A percentile compares a stretch with the other conserved stretches of the same genome.
These are phyloP conservation scores for Aspergillus arachidicola DNA, from an alignment of 2,329 filamentous ascomycete species.

Conservation along the genomic window DNA sequence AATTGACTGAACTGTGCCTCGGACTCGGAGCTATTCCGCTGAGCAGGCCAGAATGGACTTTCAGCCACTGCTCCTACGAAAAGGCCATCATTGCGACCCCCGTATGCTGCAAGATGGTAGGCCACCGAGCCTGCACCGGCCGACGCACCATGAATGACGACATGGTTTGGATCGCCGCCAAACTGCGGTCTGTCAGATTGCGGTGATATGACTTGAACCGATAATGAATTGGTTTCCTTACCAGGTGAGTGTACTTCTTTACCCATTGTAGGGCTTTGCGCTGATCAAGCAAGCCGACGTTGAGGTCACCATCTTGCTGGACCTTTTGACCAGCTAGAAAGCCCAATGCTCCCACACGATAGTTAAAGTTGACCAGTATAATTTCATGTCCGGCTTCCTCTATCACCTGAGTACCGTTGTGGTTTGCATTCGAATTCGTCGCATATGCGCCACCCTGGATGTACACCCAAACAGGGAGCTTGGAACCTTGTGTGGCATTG, in stretches of 20 bases:
- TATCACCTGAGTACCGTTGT: slow-evolving; percentile 62
- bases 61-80: slow-evolving; percentile 54
- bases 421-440: slow-evolving; percentile 52
- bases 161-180: slow-evolving; percentile 60
- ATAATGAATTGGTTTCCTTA: not conserved
- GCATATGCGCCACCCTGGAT: slow-evolving; percentile 64
- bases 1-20: slow-evolving; percentile 54
- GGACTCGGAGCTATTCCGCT: slow-evolving; percentile 49
- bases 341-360: slow-evolving; percentile 65
- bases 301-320: slow-evolving; percentile 59
- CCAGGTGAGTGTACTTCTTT: slow-evolving; percentile 55
- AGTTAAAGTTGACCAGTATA: slow-evolving; percentile 72
- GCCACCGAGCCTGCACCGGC: slow-evolving; percentile 63
- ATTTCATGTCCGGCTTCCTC: slow-evolving; percentile 59
- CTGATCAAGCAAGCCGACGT: slow-evolving; percentile 67
- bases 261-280: slow-evolving; percentile 64
- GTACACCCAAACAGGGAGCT: slow-evolving; percentile 63
- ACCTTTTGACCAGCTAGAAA: slow-evolving; percentile 64
- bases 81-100: slow-evolving; percentile 49
- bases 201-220: not conserved
- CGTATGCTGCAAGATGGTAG: slow-evolving; percentile 56
- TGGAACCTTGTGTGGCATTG: slow-evolving; percentile 40
- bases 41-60: slow-evolving; percentile 51
- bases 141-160: slow-evolving; percentile 64
- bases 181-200: slow-evolving; percentile 43